Conservation (phyloP, 2,329 filamentous ascomycete genomes). For the Nigrograna mackinnonii region DNA sequence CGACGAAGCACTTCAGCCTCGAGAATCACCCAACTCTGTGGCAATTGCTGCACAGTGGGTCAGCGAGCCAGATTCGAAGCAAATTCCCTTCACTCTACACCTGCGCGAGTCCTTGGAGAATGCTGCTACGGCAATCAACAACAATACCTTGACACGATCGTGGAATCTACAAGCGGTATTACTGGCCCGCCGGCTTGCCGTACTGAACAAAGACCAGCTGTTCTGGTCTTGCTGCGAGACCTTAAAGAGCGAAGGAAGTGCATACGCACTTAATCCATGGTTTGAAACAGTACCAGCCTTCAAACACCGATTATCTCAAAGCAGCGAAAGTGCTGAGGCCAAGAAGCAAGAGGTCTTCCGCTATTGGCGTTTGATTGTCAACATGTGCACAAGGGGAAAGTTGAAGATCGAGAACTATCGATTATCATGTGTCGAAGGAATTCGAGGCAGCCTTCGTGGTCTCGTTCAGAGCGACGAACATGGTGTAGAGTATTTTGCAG, state of each 20-base stretch:
- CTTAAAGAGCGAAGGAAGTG: neutral
- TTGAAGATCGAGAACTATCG: neutral
- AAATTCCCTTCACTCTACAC: neutral
- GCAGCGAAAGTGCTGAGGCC: neutral
- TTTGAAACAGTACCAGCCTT: neutral
- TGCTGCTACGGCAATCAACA: neutral
- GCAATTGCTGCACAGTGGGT: no score
- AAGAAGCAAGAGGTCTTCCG: neutral
- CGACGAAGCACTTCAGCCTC: no score
- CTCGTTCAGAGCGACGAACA: neutral
- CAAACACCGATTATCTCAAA: neutral
- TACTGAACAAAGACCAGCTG: neutral
- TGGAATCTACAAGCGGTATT: neutral
- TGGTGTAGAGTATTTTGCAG: neutral
- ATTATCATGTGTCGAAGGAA: neutral
- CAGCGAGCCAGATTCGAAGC: no score
- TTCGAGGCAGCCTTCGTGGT: neutral
- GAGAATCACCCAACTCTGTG: no score
- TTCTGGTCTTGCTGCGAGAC: neutral
- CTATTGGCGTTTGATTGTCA: neutral
- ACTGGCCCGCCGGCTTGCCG: neutral
- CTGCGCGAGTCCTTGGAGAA: neutral
- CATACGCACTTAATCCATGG: neutral
- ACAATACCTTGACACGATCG: neutral
- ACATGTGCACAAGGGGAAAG: neutral